These are phyloP conservation scores for Raffaelea albimanens DNA, from an alignment of 2,329 filamentous ascomycete genomes.

Conservation along the genomic window DNA sequence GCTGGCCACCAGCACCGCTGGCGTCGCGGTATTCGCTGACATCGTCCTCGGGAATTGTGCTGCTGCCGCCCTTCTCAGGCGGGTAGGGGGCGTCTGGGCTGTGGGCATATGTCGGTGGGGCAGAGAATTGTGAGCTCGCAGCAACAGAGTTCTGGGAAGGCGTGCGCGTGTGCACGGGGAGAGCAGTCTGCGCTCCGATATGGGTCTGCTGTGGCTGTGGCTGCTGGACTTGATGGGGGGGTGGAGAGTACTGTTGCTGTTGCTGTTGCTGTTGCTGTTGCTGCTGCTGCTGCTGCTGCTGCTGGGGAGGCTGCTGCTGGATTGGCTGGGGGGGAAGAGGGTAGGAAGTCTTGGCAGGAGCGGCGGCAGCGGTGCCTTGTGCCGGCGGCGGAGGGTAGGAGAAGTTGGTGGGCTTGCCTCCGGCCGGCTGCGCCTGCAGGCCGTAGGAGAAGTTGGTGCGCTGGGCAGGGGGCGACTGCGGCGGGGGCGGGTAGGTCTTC, in stretches of 20 bases:
- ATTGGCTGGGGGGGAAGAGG: constrained; percentile 22
- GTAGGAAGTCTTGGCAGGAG: constrained; percentile 22
- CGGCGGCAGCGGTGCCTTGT: constrained; percentile 19
- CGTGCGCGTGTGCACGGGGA: constrained; percentile 27
- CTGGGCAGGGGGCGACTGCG: constrained; percentile 25
- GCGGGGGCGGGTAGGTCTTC: constrained; percentile 26
- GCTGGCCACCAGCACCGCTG: constrained; percentile 22
- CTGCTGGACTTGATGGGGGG: constrained; percentile 14
- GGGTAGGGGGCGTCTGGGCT: constrained; percentile 16
- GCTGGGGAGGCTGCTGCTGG: constrained; percentile 20
- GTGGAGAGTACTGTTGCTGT: constrained; percentile 18
- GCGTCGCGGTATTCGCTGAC: constrained; percentile 18
- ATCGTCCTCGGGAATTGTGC: constrained; percentile 12
- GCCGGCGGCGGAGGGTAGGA: constrained; percentile 24
- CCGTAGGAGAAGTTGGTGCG: constrained; percentile 26
- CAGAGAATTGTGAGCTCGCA: constrained; percentile 17
- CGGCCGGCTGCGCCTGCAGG: constrained; percentile 18
- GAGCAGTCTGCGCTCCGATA: constrained; percentile 19
- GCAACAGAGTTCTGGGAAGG: constrained; percentile 19
- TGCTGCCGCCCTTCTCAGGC: constrained; percentile 19
- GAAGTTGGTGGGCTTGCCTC: constrained; percentile 15
- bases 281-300: constrained; percentile 17
- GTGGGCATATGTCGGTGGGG: constrained; percentile 22
- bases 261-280: constrained; percentile 18
- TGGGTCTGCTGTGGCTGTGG: constrained; percentile 11